Evolutionary conservation across 495 filamentous ascomycete genomes (phyloP), one percentile per base, ranked within the genome.

Genomic region (Peziza echinospora): DNA sequence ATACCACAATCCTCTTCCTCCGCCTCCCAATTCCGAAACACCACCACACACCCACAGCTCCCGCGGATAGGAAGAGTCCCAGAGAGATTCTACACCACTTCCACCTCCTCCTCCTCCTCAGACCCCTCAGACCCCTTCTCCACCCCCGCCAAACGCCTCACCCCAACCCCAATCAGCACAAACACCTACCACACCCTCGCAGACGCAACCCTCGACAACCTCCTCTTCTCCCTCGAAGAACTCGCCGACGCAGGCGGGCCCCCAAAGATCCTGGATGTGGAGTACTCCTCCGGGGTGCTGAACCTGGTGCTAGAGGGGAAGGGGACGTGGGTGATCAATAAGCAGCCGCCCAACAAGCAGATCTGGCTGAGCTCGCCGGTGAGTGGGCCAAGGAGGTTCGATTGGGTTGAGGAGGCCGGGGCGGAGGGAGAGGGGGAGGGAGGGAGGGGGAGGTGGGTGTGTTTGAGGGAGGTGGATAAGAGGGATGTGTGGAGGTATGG

Each of bases 331-430:
- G 79, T 96, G 2, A 68, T 97, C 58, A 96, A 96, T 71, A 97
- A 97, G 65, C 89, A 96, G 62, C 89, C 89, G 0, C 83, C 85
- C 17, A 96, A 92, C 68, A 83, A 79, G 65, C 89, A 97, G 62
- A 87, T 97, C 56, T 97, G 91, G 89, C 75, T 97, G 22, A 84
- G 81, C 26, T 93, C 84, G 17, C 89, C 89, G 5, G 68, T 80
- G 41, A 80, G 80, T n/a, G 89, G 89, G 0, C 91, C 91, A 1
- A 93, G 93, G 63, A 73, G 84, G 43, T 96, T 77, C 63, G 83
- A 94, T 56, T 96, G 80, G 69, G 76, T 80, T 64, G 67, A 78
- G 43, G 68, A 82, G 52, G 85, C 85, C 65, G 75, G 83, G 59
- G 50, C 49, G 1, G 75, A 75, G 26, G 68, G 80, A 28, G 96